These are phyloP conservation scores for Angophora floribunda DNA, from an alignment of 345 rosid species.

Conservation along the genomic window DNA sequence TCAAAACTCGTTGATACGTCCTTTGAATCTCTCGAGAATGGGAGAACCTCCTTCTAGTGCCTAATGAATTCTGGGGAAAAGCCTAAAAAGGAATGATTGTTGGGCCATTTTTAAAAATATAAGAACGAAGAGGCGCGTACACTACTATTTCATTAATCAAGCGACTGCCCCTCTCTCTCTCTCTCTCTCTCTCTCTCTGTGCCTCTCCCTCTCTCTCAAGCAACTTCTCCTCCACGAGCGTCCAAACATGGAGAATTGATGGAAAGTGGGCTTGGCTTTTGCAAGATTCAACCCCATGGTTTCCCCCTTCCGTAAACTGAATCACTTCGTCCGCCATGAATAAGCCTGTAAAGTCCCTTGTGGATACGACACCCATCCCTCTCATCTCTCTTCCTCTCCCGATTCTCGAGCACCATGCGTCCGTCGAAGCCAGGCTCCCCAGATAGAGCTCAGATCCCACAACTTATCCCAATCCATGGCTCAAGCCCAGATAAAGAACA, in stretches of 20 bases:
- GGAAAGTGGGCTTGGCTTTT: slow-evolving; percentile 44
- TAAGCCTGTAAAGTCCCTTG: background rate
- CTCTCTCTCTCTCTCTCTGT: slow-evolving; percentile 6
- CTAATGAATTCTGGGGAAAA: background rate
- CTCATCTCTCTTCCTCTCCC: background rate
- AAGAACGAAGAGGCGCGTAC: background rate
- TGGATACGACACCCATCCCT: background rate
- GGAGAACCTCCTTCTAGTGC: background rate
- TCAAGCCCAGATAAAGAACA: background rate
- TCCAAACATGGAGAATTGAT: slow-evolving; percentile 77
- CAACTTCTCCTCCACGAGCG: slow-evolving; percentile 49
- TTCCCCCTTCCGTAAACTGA: slow-evolving; percentile 9
- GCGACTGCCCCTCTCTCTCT: slow-evolving; percentile 19
- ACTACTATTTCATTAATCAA: background rate
- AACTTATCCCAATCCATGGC: background rate
- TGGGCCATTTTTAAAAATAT: background rate
- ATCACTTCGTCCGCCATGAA: background rate
- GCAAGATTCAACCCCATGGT: slow-evolving; percentile 24
- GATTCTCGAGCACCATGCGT: background rate
- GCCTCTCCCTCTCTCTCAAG: slow-evolving; percentile 14
- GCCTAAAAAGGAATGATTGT: background rate
- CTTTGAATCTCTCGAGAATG: background rate
- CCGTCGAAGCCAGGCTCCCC: background rate
- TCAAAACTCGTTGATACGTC: background rate
- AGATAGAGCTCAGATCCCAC: background rate